Base-by-base conservation (phyloP, 352 stramenopile species). In the Plasmopara halstedii region DNA sequence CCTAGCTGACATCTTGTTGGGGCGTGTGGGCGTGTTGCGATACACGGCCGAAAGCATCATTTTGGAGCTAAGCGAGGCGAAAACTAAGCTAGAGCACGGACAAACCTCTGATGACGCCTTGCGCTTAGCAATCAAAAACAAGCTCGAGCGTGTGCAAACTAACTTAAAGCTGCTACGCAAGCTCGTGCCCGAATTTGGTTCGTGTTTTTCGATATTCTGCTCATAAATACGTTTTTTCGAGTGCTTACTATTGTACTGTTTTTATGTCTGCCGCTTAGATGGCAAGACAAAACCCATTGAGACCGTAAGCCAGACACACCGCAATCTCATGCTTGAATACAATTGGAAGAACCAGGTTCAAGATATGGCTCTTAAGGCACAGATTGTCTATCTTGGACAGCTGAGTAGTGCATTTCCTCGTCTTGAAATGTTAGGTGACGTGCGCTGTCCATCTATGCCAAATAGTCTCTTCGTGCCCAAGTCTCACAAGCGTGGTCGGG, bases 341-440 rank as follows among this genome's bases (percentile, higher is more conserved):
- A 78, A 93, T 50, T 93, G 81, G 81, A 93, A 93, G 53, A 88
- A 85, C 53, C 78, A 88, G 37, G 81, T 93, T 37, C 81, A 90
- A 55, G 78, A 93, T 41, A 88, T 93, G 81, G 79, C 76, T 9
- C 54, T 70, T 25, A 90, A 90, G 53, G 78, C 78, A 17, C 76
- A 88, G 52, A 80, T 83, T 49, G 81, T 90, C 52, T 93, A 69
- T 48, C 58, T 90, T 35, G 75, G 88, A 46, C 77, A 90, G 49
- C 66, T 90, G 27, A 62, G 67, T 32, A 50, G 58, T 26, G 56
- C 74, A 6, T 93, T 93, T 44, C 81, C 81, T 1, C 72, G 81
- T 4, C 67, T 90, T 39, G 81, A 93, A 45, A 90, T 88, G 79
- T 57, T 90, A 31, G 74, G 79, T 27, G 79, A 90, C 56, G 72